Evolutionary conservation across 495 filamentous ascomycete species (phyloP), one percentile per base, ranked within the genome.

Genomic region (Oidiodendron maius): DNA sequence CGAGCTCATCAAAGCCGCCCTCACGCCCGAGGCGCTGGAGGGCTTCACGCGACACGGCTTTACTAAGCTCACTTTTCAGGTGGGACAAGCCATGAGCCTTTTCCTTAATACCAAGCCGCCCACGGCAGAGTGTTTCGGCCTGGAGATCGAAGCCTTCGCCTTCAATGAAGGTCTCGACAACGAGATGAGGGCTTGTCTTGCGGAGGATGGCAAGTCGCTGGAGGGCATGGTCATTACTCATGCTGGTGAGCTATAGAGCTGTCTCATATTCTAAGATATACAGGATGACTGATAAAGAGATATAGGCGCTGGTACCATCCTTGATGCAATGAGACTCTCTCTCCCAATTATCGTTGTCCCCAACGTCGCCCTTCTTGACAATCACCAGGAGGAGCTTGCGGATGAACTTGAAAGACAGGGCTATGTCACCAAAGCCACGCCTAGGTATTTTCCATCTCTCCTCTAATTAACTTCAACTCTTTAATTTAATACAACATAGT

Each of bases 381-480:
- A 96, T 56, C 93, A 98, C 59, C 93, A 98, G 64, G 75, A 78
- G 28, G 90, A 98, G 61, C 72, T 97, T 9, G 90, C 91, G 1
- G 69, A 78, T 38, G 82, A 83, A 57, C 67, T 95, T 42, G 78
- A 82, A 36, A 59, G 64, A 4, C 75, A 86, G 50, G 82, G 82
- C 4, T 62, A 62, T 53, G 56, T 41, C n/a, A 50, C 40, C 0
- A 49, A 54, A 15, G 24, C 43, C n/a, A 51, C 36, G 32, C 30
- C 3, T 47, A 25, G 58, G 57, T 44, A 37, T 44, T 40, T 15
- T 20, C 4, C 11, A 5, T 20, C 12, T 40, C 22, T 34, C 17
- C 39, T n/a, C 4, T 23, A 21, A n/a, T n/a, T n/a, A n/a, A n/a
- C n/a, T n/a, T n/a, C n/a, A n/a, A n/a, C n/a, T n/a, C n/a, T n/a